These are phyloP conservation scores for Bipolaris zeicola DNA, from an alignment of 2,329 filamentous ascomycete genomes.

Conservation along the genomic window DNA sequence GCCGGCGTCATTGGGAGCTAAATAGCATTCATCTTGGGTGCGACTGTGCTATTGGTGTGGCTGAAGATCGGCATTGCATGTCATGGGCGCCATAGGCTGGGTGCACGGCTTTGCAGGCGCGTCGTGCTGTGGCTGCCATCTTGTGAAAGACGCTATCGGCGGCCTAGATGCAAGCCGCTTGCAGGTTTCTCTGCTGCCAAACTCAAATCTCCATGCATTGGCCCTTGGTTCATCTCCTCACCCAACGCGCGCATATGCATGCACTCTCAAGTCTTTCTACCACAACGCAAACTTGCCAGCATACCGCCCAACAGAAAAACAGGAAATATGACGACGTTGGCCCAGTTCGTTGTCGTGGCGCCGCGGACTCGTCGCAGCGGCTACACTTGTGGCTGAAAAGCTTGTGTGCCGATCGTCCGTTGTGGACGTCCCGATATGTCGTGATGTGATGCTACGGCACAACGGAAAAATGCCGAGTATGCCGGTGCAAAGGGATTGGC, in stretches of 20 bases:
- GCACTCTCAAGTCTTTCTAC: background rate
- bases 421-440: constrained; percentile 10
- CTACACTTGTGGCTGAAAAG: constrained; percentile 3
- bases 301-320: background rate
- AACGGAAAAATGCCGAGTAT: constrained; percentile 1
- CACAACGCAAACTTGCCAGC: background rate
- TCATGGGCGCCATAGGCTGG: background rate
- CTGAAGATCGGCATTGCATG: constrained; percentile 18
- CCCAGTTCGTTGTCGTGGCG: background rate
- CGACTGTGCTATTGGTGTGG: constrained; percentile 17
- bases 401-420: constrained; percentile 15
- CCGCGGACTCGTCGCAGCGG: background rate
- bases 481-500: background rate
- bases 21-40: constrained; percentile 1
- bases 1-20: constrained; percentile 18
- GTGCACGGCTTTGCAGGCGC: constrained; percentile 4
- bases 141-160: constrained; percentile 3
- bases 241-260: background rate
- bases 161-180: constrained; percentile 14
- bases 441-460: constrained; percentile 3
- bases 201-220: constrained; percentile 2
- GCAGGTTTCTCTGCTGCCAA: constrained; percentile 2
- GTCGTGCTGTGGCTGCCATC: constrained; percentile 21
- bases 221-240: background rate
- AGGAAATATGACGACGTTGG: background rate